These are phyloP conservation scores for Chaetoscypha palmicola DNA, from an alignment of 2,329 filamentous ascomycete species.

Conservation along the genomic window DNA sequence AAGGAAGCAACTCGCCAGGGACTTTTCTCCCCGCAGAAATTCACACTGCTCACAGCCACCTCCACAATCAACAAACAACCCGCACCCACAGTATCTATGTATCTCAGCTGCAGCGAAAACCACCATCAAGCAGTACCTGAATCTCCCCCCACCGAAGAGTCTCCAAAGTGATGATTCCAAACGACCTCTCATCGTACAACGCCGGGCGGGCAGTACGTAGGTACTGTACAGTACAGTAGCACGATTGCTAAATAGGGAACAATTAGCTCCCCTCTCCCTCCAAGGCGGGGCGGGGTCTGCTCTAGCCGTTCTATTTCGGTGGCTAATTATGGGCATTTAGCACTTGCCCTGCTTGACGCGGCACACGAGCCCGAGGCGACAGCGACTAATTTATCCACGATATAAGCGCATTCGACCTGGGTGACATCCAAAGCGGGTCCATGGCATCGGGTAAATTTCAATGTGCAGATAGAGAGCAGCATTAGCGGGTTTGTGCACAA, in stretches of 20 bases:
- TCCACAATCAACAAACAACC: not conserved
- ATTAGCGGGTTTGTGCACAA: not conserved
- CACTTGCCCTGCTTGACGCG: not conserved
- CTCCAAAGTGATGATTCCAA: not conserved
- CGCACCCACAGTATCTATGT: not conserved
- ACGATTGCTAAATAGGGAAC: not conserved
- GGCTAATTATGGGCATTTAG: slow-evolving; percentile 1
- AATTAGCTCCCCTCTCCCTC: not conserved
- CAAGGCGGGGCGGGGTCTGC: not conserved
- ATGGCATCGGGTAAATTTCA: not conserved
- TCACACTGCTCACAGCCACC: not conserved
- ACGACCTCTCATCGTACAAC: not conserved
- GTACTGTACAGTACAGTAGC: not conserved
- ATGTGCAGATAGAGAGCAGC: not conserved
- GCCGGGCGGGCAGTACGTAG: not conserved
- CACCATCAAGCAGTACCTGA: not conserved
- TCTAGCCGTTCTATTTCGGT: slow-evolving; percentile 1
- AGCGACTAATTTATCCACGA: not conserved
- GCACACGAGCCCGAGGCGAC: not conserved
- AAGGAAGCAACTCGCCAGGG: too few species aligned
- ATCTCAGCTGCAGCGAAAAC: not conserved
- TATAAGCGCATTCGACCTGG: not conserved
- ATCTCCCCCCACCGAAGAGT: not conserved
- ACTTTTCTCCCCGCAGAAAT: too few species aligned
- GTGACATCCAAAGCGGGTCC: not conserved